Evolutionary conservation across 305 asterid species (phyloP).

Genomic region (Fraxinus latifolia): DNA sequence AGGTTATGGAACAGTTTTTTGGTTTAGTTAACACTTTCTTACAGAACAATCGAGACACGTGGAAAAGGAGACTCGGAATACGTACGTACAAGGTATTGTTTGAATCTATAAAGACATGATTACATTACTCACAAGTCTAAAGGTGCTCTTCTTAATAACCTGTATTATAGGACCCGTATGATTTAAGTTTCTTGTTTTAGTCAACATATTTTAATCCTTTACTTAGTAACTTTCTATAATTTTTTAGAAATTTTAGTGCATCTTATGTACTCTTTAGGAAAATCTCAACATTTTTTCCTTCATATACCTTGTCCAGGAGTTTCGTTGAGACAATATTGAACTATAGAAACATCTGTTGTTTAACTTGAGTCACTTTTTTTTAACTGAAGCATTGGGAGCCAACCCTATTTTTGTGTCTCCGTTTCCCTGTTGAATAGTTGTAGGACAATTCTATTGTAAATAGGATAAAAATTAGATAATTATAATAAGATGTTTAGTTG

Average conservation of each 20-base stretch:
- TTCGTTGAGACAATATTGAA: not conserved
- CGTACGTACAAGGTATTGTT: conserved; percentile 85
- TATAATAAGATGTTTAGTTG: not conserved
- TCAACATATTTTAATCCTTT: not conserved
- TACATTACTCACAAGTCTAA: conserved; percentile 19
- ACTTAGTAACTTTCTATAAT: not conserved
- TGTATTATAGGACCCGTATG: not conserved
- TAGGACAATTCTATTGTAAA: not conserved
- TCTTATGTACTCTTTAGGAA: conserved; percentile 2
- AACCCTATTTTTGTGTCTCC: conserved; percentile 4
- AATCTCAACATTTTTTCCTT: not conserved
- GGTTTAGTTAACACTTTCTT: conserved; percentile 91
- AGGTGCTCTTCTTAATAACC: conserved; percentile 2
- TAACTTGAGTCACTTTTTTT: not conserved
- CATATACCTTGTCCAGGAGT: not conserved
- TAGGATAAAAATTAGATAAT: not conserved
- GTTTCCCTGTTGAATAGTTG: not conserved
- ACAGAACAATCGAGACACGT: conserved; percentile 84
- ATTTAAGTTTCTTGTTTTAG: not conserved
- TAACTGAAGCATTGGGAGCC: not conserved
- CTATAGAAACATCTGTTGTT: not conserved
- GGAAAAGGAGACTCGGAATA: conserved; percentile 82
- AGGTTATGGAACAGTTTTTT: conserved; percentile 98
- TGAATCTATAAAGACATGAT: conserved; percentile 6
- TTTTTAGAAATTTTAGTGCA: not conserved